These are phyloP conservation scores for Sicyos edulis DNA, from an alignment of 306 rosid species.

Conservation along the genomic window DNA sequence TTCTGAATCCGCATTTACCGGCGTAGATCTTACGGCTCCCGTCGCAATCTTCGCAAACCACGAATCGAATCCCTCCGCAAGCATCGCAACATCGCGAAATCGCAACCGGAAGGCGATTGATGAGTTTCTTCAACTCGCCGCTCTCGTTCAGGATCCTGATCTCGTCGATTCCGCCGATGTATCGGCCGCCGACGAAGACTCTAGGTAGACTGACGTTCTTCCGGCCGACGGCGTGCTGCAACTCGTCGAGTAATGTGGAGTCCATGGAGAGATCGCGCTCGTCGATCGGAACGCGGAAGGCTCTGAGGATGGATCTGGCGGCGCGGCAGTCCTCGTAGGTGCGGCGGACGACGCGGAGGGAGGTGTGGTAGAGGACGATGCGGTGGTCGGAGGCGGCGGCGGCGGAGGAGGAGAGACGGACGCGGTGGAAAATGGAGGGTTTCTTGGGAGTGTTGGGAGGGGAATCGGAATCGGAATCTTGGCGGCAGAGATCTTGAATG, in stretches of 20 bases:
- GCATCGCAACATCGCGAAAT: conserved; percentile 27
- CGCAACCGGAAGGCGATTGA: conserved; percentile 49
- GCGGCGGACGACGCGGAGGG: conserved; percentile 74
- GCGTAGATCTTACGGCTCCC: conserved; percentile 71
- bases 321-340: conserved; percentile 66
- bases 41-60: conserved; percentile 54
- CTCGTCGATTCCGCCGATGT: conserved; percentile 68
- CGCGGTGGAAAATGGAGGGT: conserved; percentile 58
- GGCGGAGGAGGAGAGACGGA: conserved; percentile 37
- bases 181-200: conserved; percentile 57
- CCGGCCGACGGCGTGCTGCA: conserved; percentile 41
- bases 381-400: conserved; percentile 27
- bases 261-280: conserved; percentile 84
- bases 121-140: conserved; percentile 51
- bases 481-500: conserved; percentile 42
- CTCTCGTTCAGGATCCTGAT: conserved; percentile 44
- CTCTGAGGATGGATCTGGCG: conserved; percentile 56
- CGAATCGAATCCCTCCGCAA: conserved; percentile 69
- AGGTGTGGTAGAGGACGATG: conserved; percentile 62
- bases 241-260: conserved; percentile 42
- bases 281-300: conserved; percentile 53
- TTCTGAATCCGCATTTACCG: conserved; percentile 44
- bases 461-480: conserved; percentile 19
- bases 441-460: conserved; percentile 37
- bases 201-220: conserved; percentile 42